A percentile compares a stretch with the other conserved stretches of the same genome.
phyloP scores from a whole-genome alignment of 345 rosid genomes.

The Salix dunnii region DNA sequence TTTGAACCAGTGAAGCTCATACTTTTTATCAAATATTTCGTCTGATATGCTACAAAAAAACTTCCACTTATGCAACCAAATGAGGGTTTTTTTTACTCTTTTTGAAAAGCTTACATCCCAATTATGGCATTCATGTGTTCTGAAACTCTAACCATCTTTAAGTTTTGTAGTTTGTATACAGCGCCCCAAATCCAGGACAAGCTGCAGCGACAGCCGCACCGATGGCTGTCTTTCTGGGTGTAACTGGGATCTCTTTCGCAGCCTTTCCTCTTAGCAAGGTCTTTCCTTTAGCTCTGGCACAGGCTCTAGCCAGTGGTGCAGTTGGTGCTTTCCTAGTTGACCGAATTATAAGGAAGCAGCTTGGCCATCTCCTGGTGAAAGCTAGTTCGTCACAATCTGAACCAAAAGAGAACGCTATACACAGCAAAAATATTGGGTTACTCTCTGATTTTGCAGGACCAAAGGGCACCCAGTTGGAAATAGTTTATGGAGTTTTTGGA shows the following conservation, averaged over 20 bases:
- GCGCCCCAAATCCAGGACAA: constrained; percentile 94
- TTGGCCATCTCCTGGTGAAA: constrained; percentile 76
- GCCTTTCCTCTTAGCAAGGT: constrained; percentile 81
- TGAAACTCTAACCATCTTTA: constrained; percentile 11
- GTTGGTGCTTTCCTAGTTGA: constrained; percentile 69
- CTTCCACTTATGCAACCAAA: neutral
- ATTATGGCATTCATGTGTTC: neutral
- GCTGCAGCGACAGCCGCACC: constrained; percentile 93
- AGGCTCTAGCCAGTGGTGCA: constrained; percentile 77
- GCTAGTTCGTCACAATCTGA: constrained; percentile 37
- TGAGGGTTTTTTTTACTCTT: neutral
- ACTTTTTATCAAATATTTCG: neutral
- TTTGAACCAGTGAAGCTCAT: neutral
- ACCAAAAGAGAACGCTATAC: constrained; percentile 29
- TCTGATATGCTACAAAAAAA: neutral
- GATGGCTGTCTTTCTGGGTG: constrained; percentile 65
- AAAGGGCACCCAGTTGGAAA: constrained; percentile 75
- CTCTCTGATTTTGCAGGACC: constrained; percentile 94
- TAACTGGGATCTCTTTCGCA: constrained; percentile 77
- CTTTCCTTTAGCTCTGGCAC: constrained; percentile 53
- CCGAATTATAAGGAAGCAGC: constrained; percentile 65
- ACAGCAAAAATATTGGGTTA: constrained; percentile 54
- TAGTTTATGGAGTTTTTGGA: constrained; percentile 88
- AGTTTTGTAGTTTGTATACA: constrained; percentile 73
- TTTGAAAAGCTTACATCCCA: neutral